Conservation (phyloP, 2,329 filamentous ascomycete genomes). For the Myriosclerotinia curreyana region DNA sequence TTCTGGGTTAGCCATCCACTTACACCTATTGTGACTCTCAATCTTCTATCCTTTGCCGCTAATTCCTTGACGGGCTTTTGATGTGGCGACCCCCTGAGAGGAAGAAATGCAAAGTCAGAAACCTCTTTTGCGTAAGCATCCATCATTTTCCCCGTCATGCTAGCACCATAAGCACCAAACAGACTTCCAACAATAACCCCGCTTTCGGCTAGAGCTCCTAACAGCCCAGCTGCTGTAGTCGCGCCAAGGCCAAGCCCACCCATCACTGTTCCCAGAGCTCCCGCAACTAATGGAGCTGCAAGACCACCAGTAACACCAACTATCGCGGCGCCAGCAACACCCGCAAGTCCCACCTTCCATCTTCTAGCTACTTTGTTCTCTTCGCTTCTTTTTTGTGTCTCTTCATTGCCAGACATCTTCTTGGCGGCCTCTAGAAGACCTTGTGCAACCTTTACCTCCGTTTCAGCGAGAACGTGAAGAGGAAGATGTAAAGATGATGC, state of each 20-base stretch:
- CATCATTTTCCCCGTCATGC: constrained; percentile 82
- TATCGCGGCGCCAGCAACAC: constrained; percentile 78
- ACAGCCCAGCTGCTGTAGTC: constrained; percentile 70
- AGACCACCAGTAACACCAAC: constrained; percentile 73
- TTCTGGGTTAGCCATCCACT: constrained; percentile 76
- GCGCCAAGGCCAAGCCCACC: constrained; percentile 72
- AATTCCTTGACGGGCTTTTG: constrained; percentile 41
- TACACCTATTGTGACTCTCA: constrained; percentile 80
- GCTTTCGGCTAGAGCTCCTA: constrained; percentile 78
- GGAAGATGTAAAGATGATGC: constrained; percentile 69
- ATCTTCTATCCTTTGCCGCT: constrained; percentile 57
- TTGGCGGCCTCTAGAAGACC: constrained; percentile 74
- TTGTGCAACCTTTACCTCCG: constrained; percentile 73
- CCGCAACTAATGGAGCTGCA: constrained; percentile 61
- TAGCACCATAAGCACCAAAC: constrained; percentile 86
- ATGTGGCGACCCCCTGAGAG: constrained; percentile 55
- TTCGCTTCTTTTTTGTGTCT: constrained; percentile 69
- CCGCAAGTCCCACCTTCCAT: constrained; percentile 89
- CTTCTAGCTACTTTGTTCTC: constrained; percentile 67
- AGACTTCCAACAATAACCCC: constrained; percentile 76
- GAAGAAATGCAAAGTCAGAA: constrained; percentile 83
- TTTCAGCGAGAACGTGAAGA: constrained; percentile 59
- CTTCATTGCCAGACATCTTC: constrained; percentile 64
- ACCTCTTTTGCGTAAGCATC: constrained; percentile 84
- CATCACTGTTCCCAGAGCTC: constrained; percentile 49